These are phyloP conservation scores for Suillus lakei DNA, from an alignment of 768 basidiomycete species.

Conservation along the genomic window DNA sequence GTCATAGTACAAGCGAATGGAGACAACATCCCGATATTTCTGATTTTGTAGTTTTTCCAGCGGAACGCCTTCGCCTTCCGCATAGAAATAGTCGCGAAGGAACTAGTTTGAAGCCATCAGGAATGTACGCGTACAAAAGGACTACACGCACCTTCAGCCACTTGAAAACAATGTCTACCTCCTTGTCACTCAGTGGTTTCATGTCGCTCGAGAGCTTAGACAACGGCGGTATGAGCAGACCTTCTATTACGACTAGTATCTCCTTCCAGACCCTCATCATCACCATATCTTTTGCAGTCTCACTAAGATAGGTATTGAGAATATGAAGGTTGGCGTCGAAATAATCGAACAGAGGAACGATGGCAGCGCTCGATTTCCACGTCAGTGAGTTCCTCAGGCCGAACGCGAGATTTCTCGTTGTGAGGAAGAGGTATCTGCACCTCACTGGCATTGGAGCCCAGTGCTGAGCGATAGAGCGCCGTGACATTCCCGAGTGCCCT, in stretches of 20 bases:
- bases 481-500: slow-evolving; percentile 85
- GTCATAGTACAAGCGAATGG: slow-evolving; percentile 94
- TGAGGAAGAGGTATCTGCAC: slow-evolving; percentile 78
- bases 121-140: not conserved
- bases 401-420: slow-evolving; percentile 75
- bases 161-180: slow-evolving; percentile 98
- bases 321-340: slow-evolving; percentile 93
- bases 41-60: slow-evolving; percentile 88
- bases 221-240: slow-evolving; percentile 87
- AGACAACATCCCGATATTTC: slow-evolving; percentile 91
- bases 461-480: slow-evolving; percentile 79
- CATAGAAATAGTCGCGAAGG: slow-evolving; percentile 93
- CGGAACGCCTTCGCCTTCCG: slow-evolving; percentile 89
- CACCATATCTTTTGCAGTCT: slow-evolving; percentile 86
- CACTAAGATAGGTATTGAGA: slow-evolving; percentile 85
- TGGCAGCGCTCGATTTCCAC: slow-evolving; percentile 94
- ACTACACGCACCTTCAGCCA: slow-evolving; percentile 82
- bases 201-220: slow-evolving; percentile 86
- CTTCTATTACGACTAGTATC: slow-evolving; percentile 83
- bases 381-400: slow-evolving; percentile 85
- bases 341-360: slow-evolving; percentile 92
- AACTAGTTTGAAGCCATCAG: slow-evolving; percentile 56
- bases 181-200: slow-evolving; percentile 92
- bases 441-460: slow-evolving; percentile 68
- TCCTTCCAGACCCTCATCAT: slow-evolving; percentile 98